Base-by-base conservation (phyloP, 2,329 filamentous ascomycete genomes). In the Zasmidium cellare region DNA sequence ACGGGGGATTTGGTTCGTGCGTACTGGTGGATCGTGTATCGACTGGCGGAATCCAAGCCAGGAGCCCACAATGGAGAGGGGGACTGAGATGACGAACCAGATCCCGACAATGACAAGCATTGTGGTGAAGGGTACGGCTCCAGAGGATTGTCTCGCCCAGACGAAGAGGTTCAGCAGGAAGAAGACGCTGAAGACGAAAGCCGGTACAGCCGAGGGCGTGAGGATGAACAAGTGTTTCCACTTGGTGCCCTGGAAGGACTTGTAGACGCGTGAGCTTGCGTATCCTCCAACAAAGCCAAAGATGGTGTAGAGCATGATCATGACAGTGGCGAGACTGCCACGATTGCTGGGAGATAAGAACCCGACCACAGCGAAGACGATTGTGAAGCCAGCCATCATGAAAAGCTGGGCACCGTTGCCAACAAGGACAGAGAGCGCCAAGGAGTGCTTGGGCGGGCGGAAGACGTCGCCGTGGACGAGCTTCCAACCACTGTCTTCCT, bases 401-500 rank as follows among this genome's bases (percentile, higher is more conserved):
- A 99, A 97, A 2, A 99, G 85, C 76, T 99, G 94, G 11, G 91
- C 91, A 60, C 94, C 94, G 71, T 96, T 97, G 58, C 94, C 94
- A 45, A 97, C 83, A 62, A 99, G 82, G 6, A 99, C 82, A 56
- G 92, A 92, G 19, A 99, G 82, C 14, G 97, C 80, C 24, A 99
- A 82, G 1, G 92, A 90, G 59, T 90, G 87, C 64, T 87, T 85
- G 2, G 94, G 94, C 11, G 88, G 87, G 56, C 94, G 89, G 82
- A 99, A 99, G 28, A 97, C 93, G 74, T 99, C 94, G 54, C 94
- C 94, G 69, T 99, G 94, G 0, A 99, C 92, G 49, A 99, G 79
- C 77, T 99, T 99, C 94, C 94, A 99, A 60, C 94, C 94, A 9
- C 92, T 97, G 74, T 99, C 94, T 71, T 99, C 94, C 74, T 96